Conservation (phyloP, 345 rosid species). For the Murraya paniculata region DNA sequence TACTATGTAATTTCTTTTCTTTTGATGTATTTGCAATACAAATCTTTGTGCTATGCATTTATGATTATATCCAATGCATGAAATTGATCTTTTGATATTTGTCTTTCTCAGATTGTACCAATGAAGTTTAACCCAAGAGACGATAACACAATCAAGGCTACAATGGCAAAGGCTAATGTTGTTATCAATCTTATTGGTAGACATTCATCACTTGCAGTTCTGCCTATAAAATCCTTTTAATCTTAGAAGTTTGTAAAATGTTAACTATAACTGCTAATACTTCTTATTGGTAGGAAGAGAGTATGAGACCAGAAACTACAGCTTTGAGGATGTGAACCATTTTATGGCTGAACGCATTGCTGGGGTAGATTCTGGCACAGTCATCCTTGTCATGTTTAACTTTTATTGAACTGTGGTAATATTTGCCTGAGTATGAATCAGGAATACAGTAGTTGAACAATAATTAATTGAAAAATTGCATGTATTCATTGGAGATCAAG, state of each 20-base stretch:
- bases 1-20: not conserved
- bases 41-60: not conserved
- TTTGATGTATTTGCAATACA: not conserved
- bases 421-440: not conserved
- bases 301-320: constrained; percentile 87
- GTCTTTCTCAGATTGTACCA: constrained; percentile 70
- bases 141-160: constrained; percentile 91
- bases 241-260: not conserved
- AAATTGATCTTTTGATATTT: constrained; percentile 14
- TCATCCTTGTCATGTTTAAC: not conserved
- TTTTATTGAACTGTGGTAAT: not conserved
- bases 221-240: not conserved
- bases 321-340: constrained; percentile 94
- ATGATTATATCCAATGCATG: not conserved
- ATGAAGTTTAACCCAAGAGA: constrained; percentile 91
- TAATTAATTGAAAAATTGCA: not conserved
- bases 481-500: not conserved
- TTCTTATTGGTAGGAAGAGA: constrained; percentile 67
- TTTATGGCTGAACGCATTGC: constrained; percentile 83
- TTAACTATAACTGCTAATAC: not conserved
- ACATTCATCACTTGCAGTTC: constrained; percentile 5
- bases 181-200: constrained; percentile 95
- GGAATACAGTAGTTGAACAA: not conserved
- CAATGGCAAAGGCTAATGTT: constrained; percentile 98
- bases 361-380: constrained; percentile 42